A percentile compares a stretch with the other conserved stretches of the same genome.
Evolutionary conservation across 345 rosid genomes (phyloP).

Genomic region (Lepidium aucheri): DNA sequence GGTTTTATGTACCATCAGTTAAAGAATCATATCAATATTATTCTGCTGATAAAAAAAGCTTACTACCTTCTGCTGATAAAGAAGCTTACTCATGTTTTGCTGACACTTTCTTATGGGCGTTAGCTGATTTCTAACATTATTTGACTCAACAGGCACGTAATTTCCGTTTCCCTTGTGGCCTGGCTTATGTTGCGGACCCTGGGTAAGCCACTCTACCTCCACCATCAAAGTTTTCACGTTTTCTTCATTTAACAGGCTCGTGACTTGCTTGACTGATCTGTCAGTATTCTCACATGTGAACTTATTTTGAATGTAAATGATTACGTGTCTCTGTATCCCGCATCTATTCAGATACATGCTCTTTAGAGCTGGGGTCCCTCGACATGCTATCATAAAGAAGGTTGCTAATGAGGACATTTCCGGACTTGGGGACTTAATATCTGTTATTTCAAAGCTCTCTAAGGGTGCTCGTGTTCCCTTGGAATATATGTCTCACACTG

Average conservation of each 20-base stretch:
- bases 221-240: slow-evolving; percentile 6
- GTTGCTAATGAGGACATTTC: slow-evolving; percentile 80
- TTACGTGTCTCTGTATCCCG: neutral
- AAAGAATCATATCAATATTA: neutral
- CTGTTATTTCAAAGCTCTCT: slow-evolving; percentile 57
- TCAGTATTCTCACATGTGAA: slow-evolving; percentile 1
- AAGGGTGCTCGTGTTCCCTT: slow-evolving; percentile 87
- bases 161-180: slow-evolving; percentile 81
- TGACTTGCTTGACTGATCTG: neutral
- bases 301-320: slow-evolving; percentile 12
- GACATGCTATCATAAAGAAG: slow-evolving; percentile 90
- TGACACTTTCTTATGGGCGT: neutral
- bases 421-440: slow-evolving; percentile 54
- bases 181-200: slow-evolving; percentile 83
- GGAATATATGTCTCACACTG: slow-evolving; percentile 68
- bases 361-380: slow-evolving; percentile 89
- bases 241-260: neutral
- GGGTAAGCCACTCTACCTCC: slow-evolving; percentile 51
- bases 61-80: neutral
- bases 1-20: neutral
- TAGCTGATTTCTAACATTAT: slow-evolving; percentile 10
- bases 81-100: neutral
- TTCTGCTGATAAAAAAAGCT: neutral
- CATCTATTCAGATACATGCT: slow-evolving; percentile 71
- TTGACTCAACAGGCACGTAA: slow-evolving; percentile 74